Base-by-base conservation (phyloP, 2,329 filamentous ascomycete genomes). In the Penicillium capsulatum region DNA sequence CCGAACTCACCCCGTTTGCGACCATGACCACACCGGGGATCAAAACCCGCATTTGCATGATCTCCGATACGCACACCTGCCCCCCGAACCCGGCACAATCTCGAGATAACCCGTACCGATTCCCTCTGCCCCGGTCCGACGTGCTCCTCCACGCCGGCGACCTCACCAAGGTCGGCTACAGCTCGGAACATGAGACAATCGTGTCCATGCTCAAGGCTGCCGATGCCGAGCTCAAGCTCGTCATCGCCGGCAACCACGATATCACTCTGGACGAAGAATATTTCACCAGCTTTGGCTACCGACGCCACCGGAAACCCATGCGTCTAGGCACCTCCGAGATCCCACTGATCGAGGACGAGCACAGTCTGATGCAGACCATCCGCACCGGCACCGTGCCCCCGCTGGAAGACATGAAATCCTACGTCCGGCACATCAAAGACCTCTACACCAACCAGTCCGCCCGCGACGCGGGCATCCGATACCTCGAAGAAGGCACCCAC, bases 181-280 rank as follows among this genome's bases (percentile, higher is more conserved):
- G 68, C 8, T 29, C 56, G 10, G 74, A 80, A 51, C 76, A 78
- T 50, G 52, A 68, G 19, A 44, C 51, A 8, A 69, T 71, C 2
- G 51, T 79, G 10, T 51, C 66, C 4, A 67, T 76, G 60, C 64
- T 81, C 5, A 58, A 61, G 9, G 50, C 51, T 1, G 69, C 76
- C 24, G 61, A 74, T 10, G 77, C 77, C 2, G 69, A 72, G 7
- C 57, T 82, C 4, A 83, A 81, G 51, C 64, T 83, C 16, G 72
- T 82, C 14, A 81, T 83, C 43, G 73, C 79, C 0, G 79, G 79
- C 0, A 82, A 82, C 52, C 79, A 83, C 59, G 79, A 81, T 51
- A 64, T 79, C 30, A 74, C 71, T 3, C 66, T 82, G 1, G 77
- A 83, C 46, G 63, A 67, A 27, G 57, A 60, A 1, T 76, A 72